Base-by-base conservation (phyloP, 1,284 basidiomycete genomes). In the Ceratobasidium sp. region DNA sequence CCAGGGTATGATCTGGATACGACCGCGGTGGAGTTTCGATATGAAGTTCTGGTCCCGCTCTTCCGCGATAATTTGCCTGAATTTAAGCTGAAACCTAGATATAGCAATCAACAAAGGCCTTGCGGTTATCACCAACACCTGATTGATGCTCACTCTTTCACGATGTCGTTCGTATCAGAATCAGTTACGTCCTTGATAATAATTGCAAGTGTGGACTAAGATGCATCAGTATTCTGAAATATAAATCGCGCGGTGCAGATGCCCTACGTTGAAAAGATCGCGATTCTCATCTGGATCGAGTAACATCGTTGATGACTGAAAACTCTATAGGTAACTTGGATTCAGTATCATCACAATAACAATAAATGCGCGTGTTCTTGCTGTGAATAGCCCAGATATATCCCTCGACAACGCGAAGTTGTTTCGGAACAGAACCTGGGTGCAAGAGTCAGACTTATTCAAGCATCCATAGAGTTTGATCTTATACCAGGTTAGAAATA, bases 171-270 rank as follows among this genome's bases (percentile, higher is more conserved):
- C 77, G 86, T 87, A 80, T 90, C 90, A 0, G 86, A 85, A 49
- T 90, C 88, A 0, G 89, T 85, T 4, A 91, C 90, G 75, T 91
- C 90, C 89, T 90, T 91, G 81, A 91, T 90, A 61, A 91, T 89
- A 76, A 91, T 90, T 1, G 86, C 86, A 15, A 91, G 81, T 0
- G 85, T 89, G 0, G 89, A 90, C 76, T 71, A 54, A 54, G 25
- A 29, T 32, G 56, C 13, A 43, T 40, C n/a, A 29, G n/a, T 29
- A 43, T 43, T 11, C 13, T 43, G 40, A 43, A 43, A 43, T 11
- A 43, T 43, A 43, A 11, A 1, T 43, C 40, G 9, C 9, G 40
- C 13, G 40, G 9, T 11, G 40, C 9, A 43, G 40, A 43, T 11
- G 9, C 40, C 61, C 40, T 29, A 74, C 71, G 29, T 74, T 87